Evolutionary conservation across 495 filamentous ascomycete genomes (phyloP), one percentile per base, ranked within the genome.

Genomic region (Elasticomyces elasticus): DNA sequence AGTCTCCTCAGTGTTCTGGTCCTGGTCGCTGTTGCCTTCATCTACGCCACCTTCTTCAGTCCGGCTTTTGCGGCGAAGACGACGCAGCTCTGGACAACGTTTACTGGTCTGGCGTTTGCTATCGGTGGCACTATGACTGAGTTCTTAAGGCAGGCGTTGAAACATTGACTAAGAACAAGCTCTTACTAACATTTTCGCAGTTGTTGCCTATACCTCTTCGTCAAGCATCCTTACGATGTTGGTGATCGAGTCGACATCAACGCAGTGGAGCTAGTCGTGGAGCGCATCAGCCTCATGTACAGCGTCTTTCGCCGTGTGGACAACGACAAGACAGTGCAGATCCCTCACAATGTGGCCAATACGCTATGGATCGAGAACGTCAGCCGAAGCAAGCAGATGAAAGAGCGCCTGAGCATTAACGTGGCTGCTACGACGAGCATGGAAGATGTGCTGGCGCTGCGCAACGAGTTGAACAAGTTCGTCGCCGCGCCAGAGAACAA

Each of bases 211-310:
- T 61, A 61, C 54, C 35, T 63, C 0, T 63, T 63, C 37, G 35
- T 61, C 47, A 63, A 63, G 49, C 58, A 63, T 27, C 60, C 60
- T 3, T 63, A 60, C 59, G 60, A 63, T 33, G 58, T 61, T 24
- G 60, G 60, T 54, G 58, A 63, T 49, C 45, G 56, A 3, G 60
- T 63, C 22, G 40, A 53, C 49, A 57, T 61, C 54, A 46, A 48
- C 53, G 26, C 61, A 0, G 41, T 42, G 12, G 37, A 51, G 30
- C 52, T 63, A 6, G 44, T 63, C 38, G 60, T 61, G 9, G 58
- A 63, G 49, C 60, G 61, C 54, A 61, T 63, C 41, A 52, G 54
- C 23, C 37, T 63, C 19, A 61, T 63, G 60, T 63, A 60, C 53
- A 38, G 52, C 27, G 58, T 61, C 37, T 60, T 63, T 54, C 58